phyloP scores from a whole-genome alignment of 2,329 filamentous ascomycete species.

The Chaetomiaceae sp. region DNA sequence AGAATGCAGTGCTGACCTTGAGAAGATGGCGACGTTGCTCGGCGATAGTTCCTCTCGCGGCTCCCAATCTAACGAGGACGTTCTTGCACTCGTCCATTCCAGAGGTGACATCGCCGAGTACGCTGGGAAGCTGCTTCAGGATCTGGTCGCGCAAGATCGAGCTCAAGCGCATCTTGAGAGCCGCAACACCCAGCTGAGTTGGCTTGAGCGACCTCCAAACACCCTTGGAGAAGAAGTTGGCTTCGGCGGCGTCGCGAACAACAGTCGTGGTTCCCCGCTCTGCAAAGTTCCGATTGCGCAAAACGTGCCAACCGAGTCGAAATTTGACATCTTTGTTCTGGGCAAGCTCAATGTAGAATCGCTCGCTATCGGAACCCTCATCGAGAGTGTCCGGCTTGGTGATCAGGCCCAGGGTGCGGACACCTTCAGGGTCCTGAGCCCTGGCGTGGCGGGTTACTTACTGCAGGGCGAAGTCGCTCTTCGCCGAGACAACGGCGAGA shows the following conservation, averaged over 20 bases:
- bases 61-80: too few species aligned
- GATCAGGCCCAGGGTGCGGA: slow-evolving; percentile 41
- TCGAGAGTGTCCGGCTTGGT: slow-evolving; percentile 48
- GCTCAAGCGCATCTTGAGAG: slow-evolving; percentile 24
- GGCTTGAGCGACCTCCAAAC: slow-evolving; percentile 31
- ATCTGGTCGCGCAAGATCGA: slow-evolving; percentile 28
- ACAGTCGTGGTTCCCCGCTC: slow-evolving; percentile 24
- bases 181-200: slow-evolving; percentile 21
- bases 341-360: slow-evolving; percentile 36
- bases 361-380: slow-evolving; percentile 35
- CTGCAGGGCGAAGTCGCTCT: slow-evolving; percentile 49
- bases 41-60: slow-evolving; percentile 20
- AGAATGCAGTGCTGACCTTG: slow-evolving; percentile 15
- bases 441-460: slow-evolving; percentile 35
- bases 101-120: slow-evolving; percentile 30
- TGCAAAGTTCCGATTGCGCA: slow-evolving; percentile 39
- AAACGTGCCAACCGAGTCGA: slow-evolving; percentile 48
- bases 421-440: slow-evolving; percentile 25
- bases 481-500: slow-evolving; percentile 44
- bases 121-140: slow-evolving; percentile 26
- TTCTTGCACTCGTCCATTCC: too few species aligned
- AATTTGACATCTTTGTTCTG: slow-evolving; percentile 42
- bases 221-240: slow-evolving; percentile 38
- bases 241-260: slow-evolving; percentile 36
- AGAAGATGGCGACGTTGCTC: slow-evolving; percentile 23